These are phyloP conservation scores for Suhomyces maxii DNA, from an alignment of 1,139 yeast genomes.

Conservation along the genomic window DNA sequence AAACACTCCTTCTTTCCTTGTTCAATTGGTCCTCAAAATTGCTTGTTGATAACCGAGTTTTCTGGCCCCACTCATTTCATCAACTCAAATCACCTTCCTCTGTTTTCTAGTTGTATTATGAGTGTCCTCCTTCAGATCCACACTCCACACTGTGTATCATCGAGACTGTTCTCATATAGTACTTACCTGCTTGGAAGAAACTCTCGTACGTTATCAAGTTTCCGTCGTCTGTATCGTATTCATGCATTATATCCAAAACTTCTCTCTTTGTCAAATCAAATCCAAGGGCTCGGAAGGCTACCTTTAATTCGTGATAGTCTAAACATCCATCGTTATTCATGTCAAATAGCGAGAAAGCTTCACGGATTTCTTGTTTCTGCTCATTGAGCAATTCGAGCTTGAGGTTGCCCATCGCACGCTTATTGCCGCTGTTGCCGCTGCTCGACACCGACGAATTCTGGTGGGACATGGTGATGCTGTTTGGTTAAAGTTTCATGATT, in stretches of 20 bases:
- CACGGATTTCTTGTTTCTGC: conserved; percentile 89
- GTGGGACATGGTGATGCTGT: conserved; percentile 14
- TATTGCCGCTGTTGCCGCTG: conserved; percentile 15
- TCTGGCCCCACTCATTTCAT: too few species aligned
- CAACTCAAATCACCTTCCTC: too few species aligned
- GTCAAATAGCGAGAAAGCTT: conserved; percentile 90
- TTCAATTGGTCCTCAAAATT: too few species aligned
- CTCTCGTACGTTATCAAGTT: conserved; percentile 77
- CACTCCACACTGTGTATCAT: not conserved
- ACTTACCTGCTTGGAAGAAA: conserved; percentile 70
- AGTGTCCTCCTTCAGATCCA: not conserved
- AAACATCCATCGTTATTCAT: conserved; percentile 87
- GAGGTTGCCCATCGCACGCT: conserved; percentile 34
- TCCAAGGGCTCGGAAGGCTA: conserved; percentile 92
- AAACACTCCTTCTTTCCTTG: too few species aligned
- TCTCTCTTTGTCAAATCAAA: conserved; percentile 82
- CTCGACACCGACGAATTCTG: conserved; percentile 15
- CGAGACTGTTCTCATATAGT: not conserved
- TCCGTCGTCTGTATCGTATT: conserved; percentile 76
- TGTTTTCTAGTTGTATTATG: not conserved
- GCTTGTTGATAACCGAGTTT: too few species aligned
- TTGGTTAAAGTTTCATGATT: conserved; percentile 1
- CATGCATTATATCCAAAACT: conserved; percentile 76
- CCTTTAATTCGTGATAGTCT: conserved; percentile 90
- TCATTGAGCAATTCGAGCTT: conserved; percentile 77